Percentiles rank a stretch among this genome's conserved stretches.
These are phyloP conservation scores for Dactylellina leptospora DNA, from an alignment of 2,329 filamentous ascomycete species.

Conservation along the genomic window DNA sequence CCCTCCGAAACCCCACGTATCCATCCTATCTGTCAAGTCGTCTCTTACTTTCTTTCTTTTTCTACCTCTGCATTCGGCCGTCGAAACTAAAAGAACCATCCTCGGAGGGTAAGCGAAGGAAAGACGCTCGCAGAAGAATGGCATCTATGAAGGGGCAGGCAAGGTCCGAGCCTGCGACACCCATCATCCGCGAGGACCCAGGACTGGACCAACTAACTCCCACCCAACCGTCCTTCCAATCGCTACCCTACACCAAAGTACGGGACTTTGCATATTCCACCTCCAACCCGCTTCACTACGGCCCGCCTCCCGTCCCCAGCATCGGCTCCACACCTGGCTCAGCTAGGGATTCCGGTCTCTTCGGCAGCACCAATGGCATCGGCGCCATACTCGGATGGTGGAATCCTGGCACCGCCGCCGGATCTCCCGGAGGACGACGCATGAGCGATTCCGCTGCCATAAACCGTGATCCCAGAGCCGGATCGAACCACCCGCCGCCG, in stretches of 20 bases:
- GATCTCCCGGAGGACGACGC: constrained; percentile 57
- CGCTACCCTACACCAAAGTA: constrained; percentile 84
- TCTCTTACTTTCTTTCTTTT: too few species aligned
- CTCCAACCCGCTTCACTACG: constrained; percentile 89
- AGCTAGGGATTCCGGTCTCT: constrained; percentile 46
- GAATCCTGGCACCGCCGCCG: constrained; percentile 70
- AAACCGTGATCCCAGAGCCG: constrained; percentile 60
- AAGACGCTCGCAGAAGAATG: constrained; percentile 41
- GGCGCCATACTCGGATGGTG: constrained; percentile 46
- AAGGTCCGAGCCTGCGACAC: constrained; percentile 53
- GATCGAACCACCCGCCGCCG: constrained; percentile 74
- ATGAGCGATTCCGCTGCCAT: constrained; percentile 66
- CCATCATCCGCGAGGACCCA: constrained; percentile 49
- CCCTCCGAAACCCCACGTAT: constrained; percentile 4
- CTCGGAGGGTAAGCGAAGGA: not conserved
- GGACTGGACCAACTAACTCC: constrained; percentile 38
- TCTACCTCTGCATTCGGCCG: too few species aligned
- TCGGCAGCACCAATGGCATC: constrained; percentile 41
- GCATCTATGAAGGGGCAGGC: constrained; percentile 53
- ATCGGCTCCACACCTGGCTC: constrained; percentile 46
- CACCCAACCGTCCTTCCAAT: constrained; percentile 60
- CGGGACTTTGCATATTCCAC: constrained; percentile 93
- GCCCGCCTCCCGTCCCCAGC: constrained; percentile 75
- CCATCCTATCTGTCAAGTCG: too few species aligned
- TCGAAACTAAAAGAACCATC: not conserved